Conservation (phyloP, 1,284 basidiomycete species). For the Ceratobasidium sp. region DNA sequence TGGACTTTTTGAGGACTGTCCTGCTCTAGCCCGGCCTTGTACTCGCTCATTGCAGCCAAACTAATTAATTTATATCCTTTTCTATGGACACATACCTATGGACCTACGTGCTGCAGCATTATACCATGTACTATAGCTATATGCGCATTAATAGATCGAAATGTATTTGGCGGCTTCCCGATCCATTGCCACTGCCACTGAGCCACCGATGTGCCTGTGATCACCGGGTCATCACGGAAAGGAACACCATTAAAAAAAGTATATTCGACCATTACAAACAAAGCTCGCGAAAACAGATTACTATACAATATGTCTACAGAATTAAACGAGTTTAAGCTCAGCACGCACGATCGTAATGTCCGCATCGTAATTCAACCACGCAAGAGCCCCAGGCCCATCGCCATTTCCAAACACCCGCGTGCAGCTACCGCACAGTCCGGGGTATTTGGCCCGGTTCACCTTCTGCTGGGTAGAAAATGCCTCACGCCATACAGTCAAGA, state of each 20-base stretch:
- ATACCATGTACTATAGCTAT: constrained; percentile 28
- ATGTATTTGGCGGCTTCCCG: not conserved
- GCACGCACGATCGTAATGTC: constrained; percentile 21
- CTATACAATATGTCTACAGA: constrained; percentile 12
- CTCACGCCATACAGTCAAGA: constrained; percentile 36
- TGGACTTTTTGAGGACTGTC: constrained; percentile 36
- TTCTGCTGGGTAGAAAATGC: constrained; percentile 6
- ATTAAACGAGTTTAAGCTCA: constrained; percentile 20
- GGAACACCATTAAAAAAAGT: constrained; percentile 15
- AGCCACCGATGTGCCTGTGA: constrained; percentile 31
- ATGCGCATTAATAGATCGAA: constrained; percentile 9
- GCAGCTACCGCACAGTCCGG: constrained; percentile 29
- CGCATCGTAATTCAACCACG: constrained; percentile 28
- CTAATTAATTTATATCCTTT: constrained; percentile 40
- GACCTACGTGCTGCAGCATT: constrained; percentile 18
- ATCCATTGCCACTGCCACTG: constrained; percentile 14
- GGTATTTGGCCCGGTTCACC: constrained; percentile 33
- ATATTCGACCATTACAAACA: not conserved
- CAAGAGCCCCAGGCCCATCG: constrained; percentile 26
- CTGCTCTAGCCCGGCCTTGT: constrained; percentile 12
- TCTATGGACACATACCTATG: constrained; percentile 42
- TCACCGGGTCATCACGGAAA: not conserved
- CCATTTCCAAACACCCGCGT: constrained; percentile 23
- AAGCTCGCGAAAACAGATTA: not conserved
- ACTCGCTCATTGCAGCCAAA: constrained; percentile 17